Evolutionary conservation across 805 yeast genomes (phyloP), one percentile per base, ranked within the genome.

Genomic region (Saccharomycopsis selenospora): DNA sequence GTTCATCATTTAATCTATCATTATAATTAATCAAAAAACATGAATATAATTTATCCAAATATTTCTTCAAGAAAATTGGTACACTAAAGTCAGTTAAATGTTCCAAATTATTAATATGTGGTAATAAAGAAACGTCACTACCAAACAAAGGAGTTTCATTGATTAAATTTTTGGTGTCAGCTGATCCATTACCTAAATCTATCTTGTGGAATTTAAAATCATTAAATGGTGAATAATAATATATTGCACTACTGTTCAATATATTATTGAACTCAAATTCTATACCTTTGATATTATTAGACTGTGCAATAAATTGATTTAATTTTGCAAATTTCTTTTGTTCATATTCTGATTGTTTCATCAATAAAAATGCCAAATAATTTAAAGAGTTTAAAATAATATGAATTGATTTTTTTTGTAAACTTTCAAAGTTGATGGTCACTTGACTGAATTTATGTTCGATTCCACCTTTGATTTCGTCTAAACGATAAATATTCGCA

Each of bases 321-420:
- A 53, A 42, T 36, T 27, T 48, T 2, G 40, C 29, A 30, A 46
- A 51, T 27, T 50, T 53, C 38, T 53, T 51, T n/a, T n/a, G 25
- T 41, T 53, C 56, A 36, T 47, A 53, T 42, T 53, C 54, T 10
- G 56, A 47, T 20, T 53, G 54, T 17, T 50, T 53, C 56, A 53
- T 53, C 38, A 53, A 28, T 11, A 53, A 38, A 43, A 50, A 53
- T 11, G 47, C 45, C 40, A 53, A 46, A 45, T 53, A 53, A 28
- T 53, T 53, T 36, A 53, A 48, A 7, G 50, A 47, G 27, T 51
- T 50, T 3, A 53, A 22, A 6, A 47, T 40, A 5, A 47, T 25
- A 24, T 42, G 36, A 5, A 45, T 23, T 23, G 42, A 44, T 23
- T 40, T 47, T 30, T 43, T 48, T 22, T 50, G 50, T 17, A 26